Evolutionary conservation across 768 basidiomycete species (phyloP), one percentile per base, ranked within the genome.

Genomic region (Mycena capillaripes): DNA sequence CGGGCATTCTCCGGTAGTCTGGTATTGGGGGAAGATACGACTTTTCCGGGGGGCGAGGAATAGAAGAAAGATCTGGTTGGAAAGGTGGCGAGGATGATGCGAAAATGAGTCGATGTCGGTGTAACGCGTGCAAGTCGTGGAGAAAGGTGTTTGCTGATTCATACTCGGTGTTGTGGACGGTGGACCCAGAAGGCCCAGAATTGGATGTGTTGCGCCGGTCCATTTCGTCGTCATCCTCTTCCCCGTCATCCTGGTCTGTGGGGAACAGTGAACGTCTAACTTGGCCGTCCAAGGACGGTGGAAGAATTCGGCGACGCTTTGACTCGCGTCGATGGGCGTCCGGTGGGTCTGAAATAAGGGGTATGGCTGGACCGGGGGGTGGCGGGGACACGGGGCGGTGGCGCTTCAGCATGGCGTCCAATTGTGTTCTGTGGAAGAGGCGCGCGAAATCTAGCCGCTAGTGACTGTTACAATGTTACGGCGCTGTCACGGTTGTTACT

Each of bases 111-210:
- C 93, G 86, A 76, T 93, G 91, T 64, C 92, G 89, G 74, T 92
- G 87, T 27, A 91, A 85, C 44, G 89, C 85, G 75, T 95, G 94
- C 61, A 95, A 79, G 76, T 94, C 90, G 67, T 92, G 90, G 42
- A 95, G 88, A 73, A 93, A 82, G 56, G 75, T 87, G 80, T 95
- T 95, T 66, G 88, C 84, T 36, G 84, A 82, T 77, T 87, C 87
- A 82, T 95, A 95, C 72, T 87, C 82, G 76, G 82, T 76, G 61
- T 76, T 59, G 57, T 79, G 80, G 59, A 19, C 48, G 40, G 36
- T 48, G 68, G 70, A 42, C 53, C 46, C 42, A 16, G 61, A 52
- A 23, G 69, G 29, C 34, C 70, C 68, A 38, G 61, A 60, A 10
- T 29, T 34, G 16, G 61, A 48, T 38, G 55, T 21, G 12, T 46